A percentile compares a stretch with the other conserved stretches of the same genome.
These are phyloP conservation scores for Lycium barbarum DNA, from an alignment of 257 asterid genomes.

Conservation along the genomic window DNA sequence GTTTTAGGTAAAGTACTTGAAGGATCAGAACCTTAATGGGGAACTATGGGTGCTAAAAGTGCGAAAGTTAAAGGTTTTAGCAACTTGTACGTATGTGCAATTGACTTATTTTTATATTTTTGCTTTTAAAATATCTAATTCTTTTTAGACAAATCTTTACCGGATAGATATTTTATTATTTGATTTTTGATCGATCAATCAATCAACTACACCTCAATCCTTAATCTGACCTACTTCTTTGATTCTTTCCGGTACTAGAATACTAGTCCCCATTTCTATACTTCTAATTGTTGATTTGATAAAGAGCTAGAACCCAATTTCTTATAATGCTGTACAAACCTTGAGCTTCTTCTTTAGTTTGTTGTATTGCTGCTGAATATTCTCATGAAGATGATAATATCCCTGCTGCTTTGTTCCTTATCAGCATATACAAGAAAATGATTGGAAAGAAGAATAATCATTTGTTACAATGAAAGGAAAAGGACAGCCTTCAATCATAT, in stretches of 20 bases:
- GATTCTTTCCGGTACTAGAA: background rate
- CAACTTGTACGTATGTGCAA: background rate
- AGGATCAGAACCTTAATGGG: background rate
- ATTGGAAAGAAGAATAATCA: slow-evolving; percentile 31
- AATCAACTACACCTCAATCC: background rate
- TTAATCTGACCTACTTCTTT: background rate
- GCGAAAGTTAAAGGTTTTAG: background rate
- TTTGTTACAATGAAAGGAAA: slow-evolving; percentile 31
- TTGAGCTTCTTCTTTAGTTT: background rate
- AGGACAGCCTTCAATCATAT: slow-evolving; percentile 28
- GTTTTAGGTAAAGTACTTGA: background rate
- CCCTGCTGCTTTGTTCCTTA: slow-evolving; percentile 40
- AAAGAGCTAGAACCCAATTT: background rate
- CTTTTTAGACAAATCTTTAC: background rate
- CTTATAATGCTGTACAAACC: background rate
- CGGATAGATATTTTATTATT: background rate
- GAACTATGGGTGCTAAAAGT: background rate
- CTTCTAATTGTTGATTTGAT: background rate
- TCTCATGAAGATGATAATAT: slow-evolving; percentile 17
- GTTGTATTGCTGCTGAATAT: slow-evolving; percentile 3
- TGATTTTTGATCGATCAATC: background rate
- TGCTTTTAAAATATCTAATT: too few species aligned
- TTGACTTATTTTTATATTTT: too few species aligned
- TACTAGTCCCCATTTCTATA: background rate
- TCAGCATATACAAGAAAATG: slow-evolving; percentile 35